These are phyloP conservation scores for Blastocystis sp. DNA, from an alignment of 352 stramenopile species.

Conservation along the genomic window DNA sequence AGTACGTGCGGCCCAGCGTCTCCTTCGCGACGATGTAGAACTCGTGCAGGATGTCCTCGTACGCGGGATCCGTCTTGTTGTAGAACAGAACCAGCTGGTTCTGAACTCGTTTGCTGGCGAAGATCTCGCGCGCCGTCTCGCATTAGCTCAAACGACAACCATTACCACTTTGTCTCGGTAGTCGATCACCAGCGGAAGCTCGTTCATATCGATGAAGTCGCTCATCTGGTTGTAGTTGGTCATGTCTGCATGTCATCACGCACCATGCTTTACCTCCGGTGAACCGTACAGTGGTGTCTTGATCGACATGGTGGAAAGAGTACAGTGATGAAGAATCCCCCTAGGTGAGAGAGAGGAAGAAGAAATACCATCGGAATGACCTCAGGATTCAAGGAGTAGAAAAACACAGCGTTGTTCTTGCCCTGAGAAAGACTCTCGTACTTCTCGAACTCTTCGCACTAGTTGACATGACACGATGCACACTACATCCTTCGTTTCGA, in stretches of 20 bases:
- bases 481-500: slow-evolving; percentile 24
- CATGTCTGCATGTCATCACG: not conserved
- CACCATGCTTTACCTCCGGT: not conserved
- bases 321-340: not conserved
- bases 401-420: slow-evolving; percentile 26
- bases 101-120: not conserved
- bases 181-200: slow-evolving; percentile 38
- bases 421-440: not conserved
- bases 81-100: slow-evolving; percentile 41
- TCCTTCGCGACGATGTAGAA: slow-evolving; percentile 9
- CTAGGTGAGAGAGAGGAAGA: not conserved
- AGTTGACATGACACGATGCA: not conserved
- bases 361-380: not conserved
- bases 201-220: slow-evolving; percentile 44
- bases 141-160: not conserved
- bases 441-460: slow-evolving; percentile 26
- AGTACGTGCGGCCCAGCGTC: not conserved
- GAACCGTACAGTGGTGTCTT: not conserved
- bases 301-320: not conserved
- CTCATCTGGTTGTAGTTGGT: slow-evolving; percentile 34
- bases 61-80: not conserved
- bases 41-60: not conserved
- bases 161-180: not conserved
- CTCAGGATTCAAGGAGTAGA: not conserved
- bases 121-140: not conserved